phyloP scores from a whole-genome alignment of 2,329 filamentous ascomycete genomes.

The Phaeomoniella chlamydospora region DNA sequence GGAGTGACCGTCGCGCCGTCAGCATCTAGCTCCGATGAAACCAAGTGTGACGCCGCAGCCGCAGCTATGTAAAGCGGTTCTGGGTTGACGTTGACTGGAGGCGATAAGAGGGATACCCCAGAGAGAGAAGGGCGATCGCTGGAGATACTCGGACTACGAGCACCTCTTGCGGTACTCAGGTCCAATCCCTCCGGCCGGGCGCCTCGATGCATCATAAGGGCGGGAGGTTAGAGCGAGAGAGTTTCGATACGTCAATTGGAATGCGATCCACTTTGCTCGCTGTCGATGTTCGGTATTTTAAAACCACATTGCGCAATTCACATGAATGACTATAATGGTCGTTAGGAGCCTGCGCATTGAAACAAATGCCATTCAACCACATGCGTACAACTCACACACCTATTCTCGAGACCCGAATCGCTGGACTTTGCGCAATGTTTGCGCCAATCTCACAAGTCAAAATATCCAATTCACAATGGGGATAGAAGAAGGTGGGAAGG shows the following conservation, averaged over 20 bases:
- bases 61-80: constrained; percentile 76
- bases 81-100: constrained; percentile 56
- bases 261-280: background rate
- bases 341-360: too few relatives aligned
- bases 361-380: too few relatives aligned
- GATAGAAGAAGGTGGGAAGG: too few relatives aligned
- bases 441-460: too few relatives aligned
- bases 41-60: constrained; percentile 78
- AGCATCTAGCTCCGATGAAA: constrained; percentile 74
- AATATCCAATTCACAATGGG: too few relatives aligned
- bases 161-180: background rate
- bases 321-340: too few relatives aligned
- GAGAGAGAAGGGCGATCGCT: constrained; percentile 55
- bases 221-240: background rate
- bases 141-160: constrained; percentile 39
- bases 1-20: constrained; percentile 60
- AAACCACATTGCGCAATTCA: too few relatives aligned
- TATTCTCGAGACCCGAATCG: too few relatives aligned
- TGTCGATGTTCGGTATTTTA: too few relatives aligned
- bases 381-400: too few relatives aligned
- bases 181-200: background rate
- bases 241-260: background rate
- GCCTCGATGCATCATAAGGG: constrained; percentile 2
- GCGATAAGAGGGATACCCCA: constrained; percentile 44
- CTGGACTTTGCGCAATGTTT: too few relatives aligned